Conservation (phyloP, 2,329 filamentous ascomycete species). For the Curvularia sp. region DNA sequence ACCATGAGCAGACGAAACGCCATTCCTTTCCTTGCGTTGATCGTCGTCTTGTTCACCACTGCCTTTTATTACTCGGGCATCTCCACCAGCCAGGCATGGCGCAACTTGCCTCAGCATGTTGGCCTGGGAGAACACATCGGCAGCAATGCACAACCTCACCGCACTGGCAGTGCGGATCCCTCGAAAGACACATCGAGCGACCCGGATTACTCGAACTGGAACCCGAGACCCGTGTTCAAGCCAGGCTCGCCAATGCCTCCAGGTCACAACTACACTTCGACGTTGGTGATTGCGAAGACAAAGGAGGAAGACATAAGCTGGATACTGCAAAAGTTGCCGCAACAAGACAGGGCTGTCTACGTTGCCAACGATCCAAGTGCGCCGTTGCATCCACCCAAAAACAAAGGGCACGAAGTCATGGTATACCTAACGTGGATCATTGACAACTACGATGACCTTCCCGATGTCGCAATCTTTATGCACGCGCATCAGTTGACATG, state of each 20-base stretch:
- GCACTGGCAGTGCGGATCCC: conserved; percentile 12
- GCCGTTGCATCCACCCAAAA: conserved; percentile 59
- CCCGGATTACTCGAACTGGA: conserved; percentile 49
- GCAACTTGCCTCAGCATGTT: conserved; percentile 51
- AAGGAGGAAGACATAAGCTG: conserved; percentile 62
- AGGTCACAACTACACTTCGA: conserved; percentile 61
- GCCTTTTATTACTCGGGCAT: conserved; percentile 52
- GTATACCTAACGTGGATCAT: conserved; percentile 69
- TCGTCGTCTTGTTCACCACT: conserved; percentile 43
- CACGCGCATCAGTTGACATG: conserved; percentile 66
- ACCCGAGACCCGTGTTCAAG: conserved; percentile 45
- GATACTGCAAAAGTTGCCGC: conserved; percentile 61
- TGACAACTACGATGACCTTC: conserved; percentile 66
- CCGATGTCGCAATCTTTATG: conserved; percentile 67
- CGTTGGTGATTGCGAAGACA: conserved; percentile 62
- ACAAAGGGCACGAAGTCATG: conserved; percentile 69
- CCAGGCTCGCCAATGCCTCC: conserved; percentile 48
- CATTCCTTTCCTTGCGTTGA: conserved; percentile 43
- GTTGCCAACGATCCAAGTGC: conserved; percentile 60
- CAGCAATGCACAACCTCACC: conserved; percentile 19
- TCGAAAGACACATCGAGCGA: conserved; percentile 26
- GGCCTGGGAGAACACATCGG: conserved; percentile 50
- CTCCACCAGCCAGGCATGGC: conserved; percentile 47
- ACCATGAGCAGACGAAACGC: conserved; percentile 41
- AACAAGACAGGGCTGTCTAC: conserved; percentile 59